Conservation (phyloP, 768 basidiomycete species). For the Hydnum rufescens region DNA sequence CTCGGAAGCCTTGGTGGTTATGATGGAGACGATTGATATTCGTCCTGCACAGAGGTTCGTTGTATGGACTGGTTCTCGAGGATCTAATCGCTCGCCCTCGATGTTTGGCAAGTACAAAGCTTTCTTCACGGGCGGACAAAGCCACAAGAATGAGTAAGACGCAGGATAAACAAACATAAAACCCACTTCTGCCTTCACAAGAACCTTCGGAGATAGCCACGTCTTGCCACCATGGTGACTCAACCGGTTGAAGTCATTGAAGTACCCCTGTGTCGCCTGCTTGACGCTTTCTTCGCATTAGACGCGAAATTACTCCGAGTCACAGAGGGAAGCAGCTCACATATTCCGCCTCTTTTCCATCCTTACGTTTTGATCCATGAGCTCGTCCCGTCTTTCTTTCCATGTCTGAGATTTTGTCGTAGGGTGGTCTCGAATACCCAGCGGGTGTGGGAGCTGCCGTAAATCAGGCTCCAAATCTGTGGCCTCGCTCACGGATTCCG, state of each 20-base stretch:
- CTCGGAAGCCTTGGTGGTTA: constrained; percentile 78
- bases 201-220: constrained; percentile 76
- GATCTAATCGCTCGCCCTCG: constrained; percentile 43
- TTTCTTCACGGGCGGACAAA: constrained; percentile 31
- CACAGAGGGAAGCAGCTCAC: constrained; percentile 12
- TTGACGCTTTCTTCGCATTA: constrained; percentile 25
- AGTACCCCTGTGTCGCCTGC: constrained; percentile 65
- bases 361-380: constrained; percentile 50
- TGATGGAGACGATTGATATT: constrained; percentile 60
- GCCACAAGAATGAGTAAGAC: neutral
- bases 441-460: constrained; percentile 26
- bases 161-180: neutral
- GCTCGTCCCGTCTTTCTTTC: constrained; percentile 41
- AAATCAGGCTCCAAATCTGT: too few species aligned
- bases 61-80: constrained; percentile 41
- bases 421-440: constrained; percentile 59
- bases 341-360: constrained; percentile 38
- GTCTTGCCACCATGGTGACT: constrained; percentile 77
- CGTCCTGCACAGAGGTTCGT: constrained; percentile 56
- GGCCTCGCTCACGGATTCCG: too few species aligned
- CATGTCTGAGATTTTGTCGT: constrained; percentile 36
- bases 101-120: constrained; percentile 84
- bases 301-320: neutral
- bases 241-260: constrained; percentile 66
- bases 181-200: constrained; percentile 81